Evolutionary conservation across 306 rosid species (phyloP).

Genomic region (Cucurbita maxima): DNA sequence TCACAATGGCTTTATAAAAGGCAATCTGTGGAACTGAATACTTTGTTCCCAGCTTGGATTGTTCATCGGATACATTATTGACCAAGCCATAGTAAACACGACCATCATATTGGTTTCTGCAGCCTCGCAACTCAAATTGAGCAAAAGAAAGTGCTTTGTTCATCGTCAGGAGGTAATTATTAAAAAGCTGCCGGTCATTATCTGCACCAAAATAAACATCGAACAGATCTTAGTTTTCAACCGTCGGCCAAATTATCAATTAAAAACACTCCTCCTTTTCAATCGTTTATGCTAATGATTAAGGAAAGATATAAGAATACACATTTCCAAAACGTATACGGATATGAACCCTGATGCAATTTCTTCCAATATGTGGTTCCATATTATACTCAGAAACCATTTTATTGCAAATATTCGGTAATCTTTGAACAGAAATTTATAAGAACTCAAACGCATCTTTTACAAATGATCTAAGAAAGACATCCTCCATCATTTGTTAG

Average conservation of each 20-base stretch:
- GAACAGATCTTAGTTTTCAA: conserved; percentile 1
- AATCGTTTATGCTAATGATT: not conserved
- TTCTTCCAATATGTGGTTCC: not conserved
- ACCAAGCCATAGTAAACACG: conserved; percentile 71
- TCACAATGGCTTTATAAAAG: conserved; percentile 79
- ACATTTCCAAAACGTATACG: not conserved
- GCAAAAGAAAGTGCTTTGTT: conserved; percentile 71
- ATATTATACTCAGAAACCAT: not conserved
- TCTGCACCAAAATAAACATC: conserved; percentile 23
- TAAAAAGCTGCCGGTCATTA: conserved; percentile 28
- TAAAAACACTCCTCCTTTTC: not conserved
- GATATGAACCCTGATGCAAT: not conserved
- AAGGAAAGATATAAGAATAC: not conserved
- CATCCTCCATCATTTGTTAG: not conserved
- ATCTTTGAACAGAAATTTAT: not conserved
- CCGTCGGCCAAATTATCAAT: not conserved
- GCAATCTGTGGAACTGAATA: conserved; percentile 80
- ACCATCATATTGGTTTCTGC: conserved; percentile 73
- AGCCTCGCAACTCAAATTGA: conserved; percentile 69
- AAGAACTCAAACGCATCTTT: not conserved
- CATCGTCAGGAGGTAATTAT: conserved; percentile 57
- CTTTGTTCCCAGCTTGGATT: conserved; percentile 75
- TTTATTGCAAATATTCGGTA: not conserved
- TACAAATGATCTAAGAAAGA: not conserved
- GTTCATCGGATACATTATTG: conserved; percentile 74